Base-by-base conservation (phyloP, 257 asterid species). In the Verbena officinalis region DNA sequence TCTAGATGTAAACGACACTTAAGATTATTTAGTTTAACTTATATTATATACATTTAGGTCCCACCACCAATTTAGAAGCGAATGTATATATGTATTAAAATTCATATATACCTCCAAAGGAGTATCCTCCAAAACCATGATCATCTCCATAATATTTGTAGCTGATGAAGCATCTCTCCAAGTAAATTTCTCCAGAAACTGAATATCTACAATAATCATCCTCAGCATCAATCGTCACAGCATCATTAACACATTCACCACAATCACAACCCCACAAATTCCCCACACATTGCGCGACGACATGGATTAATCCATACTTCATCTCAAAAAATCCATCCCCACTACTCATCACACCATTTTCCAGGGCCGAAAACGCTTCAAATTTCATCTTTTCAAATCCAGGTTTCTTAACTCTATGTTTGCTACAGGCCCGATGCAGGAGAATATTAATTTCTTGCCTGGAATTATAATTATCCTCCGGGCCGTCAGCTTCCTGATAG, bases 161-260 rank as follows among this genome's bases (percentile, higher is more conserved):
- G 50, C 80, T 80, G 12, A 86, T 15, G 49, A 61, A 86, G 73
- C 92, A 89, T 30, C 78, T 55, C 20, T 84, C 92, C 79, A 84
- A 55, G 31, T 84, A 89, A 22, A 81, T 58, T 58, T 89, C 84
- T 4, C 85, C 95, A 2, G 78, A 76, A 68, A 74, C 63, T 1
- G 92, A 77, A 62, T 78, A 70, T 4, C 80, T 74, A 50, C 95
- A 89, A n/a, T n/a, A n/a, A 61, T 77, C 83, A 21, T 72, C 82
- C 33, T 70, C 79, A 23, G 63, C 69, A 27, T 67, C 90, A 56
- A 82, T 68, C 64, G 75, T 56, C 52, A 62, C 70, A 0, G 95
- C 96, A 39, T 20, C 74, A 31, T 30, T 69, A 24, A 84, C 80
- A 31, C 95, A 86, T 67, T 57, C 83, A 5, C 83, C 89, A 39